These are phyloP conservation scores for Ilex aquifolium DNA, from an alignment of 257 asterid genomes.

Conservation along the genomic window DNA sequence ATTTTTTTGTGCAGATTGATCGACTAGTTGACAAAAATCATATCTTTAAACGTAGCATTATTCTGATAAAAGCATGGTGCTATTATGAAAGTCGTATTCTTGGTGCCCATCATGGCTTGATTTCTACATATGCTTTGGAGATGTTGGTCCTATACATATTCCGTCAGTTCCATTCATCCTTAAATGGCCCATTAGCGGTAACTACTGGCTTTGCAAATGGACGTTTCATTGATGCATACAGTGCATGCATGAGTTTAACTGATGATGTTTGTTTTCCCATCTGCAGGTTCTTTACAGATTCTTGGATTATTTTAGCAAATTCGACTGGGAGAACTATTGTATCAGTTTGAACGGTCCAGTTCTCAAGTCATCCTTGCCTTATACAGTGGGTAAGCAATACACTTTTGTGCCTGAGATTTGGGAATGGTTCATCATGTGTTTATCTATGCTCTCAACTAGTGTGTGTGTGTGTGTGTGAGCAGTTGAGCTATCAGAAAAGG, in stretches of 20 bases:
- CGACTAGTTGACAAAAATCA: constrained; percentile 67
- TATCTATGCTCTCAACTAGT: neutral
- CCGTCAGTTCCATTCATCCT: constrained; percentile 37
- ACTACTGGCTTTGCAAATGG: constrained; percentile 13
- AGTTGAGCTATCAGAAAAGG: constrained; percentile 55
- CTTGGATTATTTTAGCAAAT: constrained; percentile 71
- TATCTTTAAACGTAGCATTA: constrained; percentile 75
- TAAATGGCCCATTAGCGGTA: constrained; percentile 57
- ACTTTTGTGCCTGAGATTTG: neutral
- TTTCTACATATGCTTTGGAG: constrained; percentile 57
- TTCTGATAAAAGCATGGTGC: constrained; percentile 81
- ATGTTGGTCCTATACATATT: constrained; percentile 41
- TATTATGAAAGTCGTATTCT: constrained; percentile 86
- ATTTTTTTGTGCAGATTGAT: constrained; percentile 55
- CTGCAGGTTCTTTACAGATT: constrained; percentile 67
- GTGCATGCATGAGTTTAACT: constrained; percentile 4
- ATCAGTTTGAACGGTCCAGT: constrained; percentile 80
- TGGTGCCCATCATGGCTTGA: constrained; percentile 83
- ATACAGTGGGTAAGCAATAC: constrained; percentile 54
- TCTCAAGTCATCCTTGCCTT: constrained; percentile 48
- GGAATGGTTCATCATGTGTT: too few species aligned
- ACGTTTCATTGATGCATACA: constrained; percentile 3
- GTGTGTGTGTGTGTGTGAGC: constrained; percentile 17
- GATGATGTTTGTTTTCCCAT: constrained; percentile 9
- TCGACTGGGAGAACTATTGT: constrained; percentile 81